These are phyloP conservation scores for Histomonas meleagridis DNA, from an alignment of 208 protist species.

Conservation along the genomic window DNA sequence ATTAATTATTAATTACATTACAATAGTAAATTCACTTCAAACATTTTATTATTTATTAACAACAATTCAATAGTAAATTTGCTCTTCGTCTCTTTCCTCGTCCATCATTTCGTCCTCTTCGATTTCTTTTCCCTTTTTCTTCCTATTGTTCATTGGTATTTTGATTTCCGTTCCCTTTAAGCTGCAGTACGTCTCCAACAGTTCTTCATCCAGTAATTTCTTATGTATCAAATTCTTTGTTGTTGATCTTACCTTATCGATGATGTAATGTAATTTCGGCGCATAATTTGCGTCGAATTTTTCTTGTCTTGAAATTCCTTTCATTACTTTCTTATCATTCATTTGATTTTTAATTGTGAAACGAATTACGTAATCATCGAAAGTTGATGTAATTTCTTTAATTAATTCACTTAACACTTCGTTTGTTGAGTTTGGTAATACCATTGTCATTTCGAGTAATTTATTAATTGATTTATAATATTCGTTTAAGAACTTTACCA, in stretches of 20 bases:
- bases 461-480: not conserved
- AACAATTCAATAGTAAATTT: too few relatives aligned
- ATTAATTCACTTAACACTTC: not conserved
- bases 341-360: not conserved
- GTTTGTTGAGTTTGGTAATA: not conserved
- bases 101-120: too few relatives aligned
- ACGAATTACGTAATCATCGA: not conserved
- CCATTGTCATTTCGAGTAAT: not conserved
- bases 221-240: not conserved
- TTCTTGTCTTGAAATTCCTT: not conserved
- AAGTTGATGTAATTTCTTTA: not conserved
- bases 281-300: constrained; percentile 6
- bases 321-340: not conserved
- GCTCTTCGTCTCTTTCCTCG: too few relatives aligned
- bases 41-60: too few relatives aligned
- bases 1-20: too few relatives aligned
- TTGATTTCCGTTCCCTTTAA: not conserved
- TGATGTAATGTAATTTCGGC: not conserved
- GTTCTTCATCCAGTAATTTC: not conserved
- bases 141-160: not conserved
- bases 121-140: not conserved
- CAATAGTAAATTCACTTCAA: too few relatives aligned
- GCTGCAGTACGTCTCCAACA: not conserved
- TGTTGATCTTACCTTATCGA: not conserved
- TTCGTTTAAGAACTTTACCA: not conserved